These are phyloP conservation scores for Medicago truncatula DNA, from an alignment of 306 rosid species.

Conservation along the genomic window DNA sequence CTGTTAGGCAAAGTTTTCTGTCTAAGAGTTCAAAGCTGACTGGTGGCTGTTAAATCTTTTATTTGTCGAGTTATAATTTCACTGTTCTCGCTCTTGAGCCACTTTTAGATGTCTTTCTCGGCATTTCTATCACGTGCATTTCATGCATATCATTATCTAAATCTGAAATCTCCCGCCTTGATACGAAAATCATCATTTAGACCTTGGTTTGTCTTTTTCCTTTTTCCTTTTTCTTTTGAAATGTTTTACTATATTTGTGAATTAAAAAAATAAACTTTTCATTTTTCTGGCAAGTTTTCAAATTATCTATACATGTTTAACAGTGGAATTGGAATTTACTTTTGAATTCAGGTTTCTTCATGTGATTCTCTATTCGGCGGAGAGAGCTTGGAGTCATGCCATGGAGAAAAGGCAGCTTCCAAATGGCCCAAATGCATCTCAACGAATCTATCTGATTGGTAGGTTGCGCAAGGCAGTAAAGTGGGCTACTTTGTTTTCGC, in stretches of 20 bases:
- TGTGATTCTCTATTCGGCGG: slow-evolving; percentile 80
- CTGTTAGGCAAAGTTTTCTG: background rate
- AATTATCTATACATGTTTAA: background rate
- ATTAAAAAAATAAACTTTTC: slow-evolving; percentile 18
- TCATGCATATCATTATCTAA: slow-evolving; percentile 22
- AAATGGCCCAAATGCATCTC: slow-evolving; percentile 88
- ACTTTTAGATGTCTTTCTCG: slow-evolving; percentile 10
- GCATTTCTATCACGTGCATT: slow-evolving; percentile 8
- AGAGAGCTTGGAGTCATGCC: slow-evolving; percentile 99
- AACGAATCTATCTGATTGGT: slow-evolving; percentile 91
- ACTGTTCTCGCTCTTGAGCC: slow-evolving; percentile 12
- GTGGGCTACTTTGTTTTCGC: slow-evolving; percentile 94
- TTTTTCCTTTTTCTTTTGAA: background rate
- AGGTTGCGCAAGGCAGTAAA: slow-evolving; percentile 94
- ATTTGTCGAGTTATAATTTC: slow-evolving; percentile 3
- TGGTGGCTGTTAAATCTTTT: background rate
- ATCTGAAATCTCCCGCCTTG: slow-evolving; percentile 10
- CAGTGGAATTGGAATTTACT: background rate
- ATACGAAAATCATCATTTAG: slow-evolving; percentile 24
- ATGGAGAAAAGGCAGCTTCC: slow-evolving; percentile 99
- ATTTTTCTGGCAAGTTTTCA: slow-evolving; percentile 2
- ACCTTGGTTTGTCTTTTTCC: slow-evolving; percentile 10
- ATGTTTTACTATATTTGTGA: slow-evolving; percentile 3
- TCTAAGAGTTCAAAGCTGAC: slow-evolving; percentile 3
- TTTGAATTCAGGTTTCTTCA: slow-evolving; percentile 86